These are phyloP conservation scores for Solanum dulcamara DNA, from an alignment of 257 asterid genomes.

Conservation along the genomic window DNA sequence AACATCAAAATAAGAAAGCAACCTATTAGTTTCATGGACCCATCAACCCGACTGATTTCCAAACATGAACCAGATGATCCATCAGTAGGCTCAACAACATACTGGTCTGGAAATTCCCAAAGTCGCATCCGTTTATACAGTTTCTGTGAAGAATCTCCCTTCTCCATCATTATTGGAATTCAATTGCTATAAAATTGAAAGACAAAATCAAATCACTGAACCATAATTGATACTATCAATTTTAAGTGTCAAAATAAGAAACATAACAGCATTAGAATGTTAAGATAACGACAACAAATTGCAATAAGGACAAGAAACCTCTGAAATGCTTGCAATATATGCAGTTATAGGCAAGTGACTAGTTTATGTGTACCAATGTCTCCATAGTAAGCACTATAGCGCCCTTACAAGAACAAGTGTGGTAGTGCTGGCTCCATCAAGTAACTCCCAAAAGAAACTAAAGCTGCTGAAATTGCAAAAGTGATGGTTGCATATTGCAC, in stretches of 20 bases:
- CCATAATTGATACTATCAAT: neutral
- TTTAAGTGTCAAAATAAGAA: neutral
- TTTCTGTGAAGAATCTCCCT: slow-evolving; percentile 54
- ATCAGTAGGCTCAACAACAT: slow-evolving; percentile 72
- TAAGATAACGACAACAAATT: neutral
- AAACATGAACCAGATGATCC: slow-evolving; percentile 67
- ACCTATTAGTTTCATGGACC: slow-evolving; percentile 57
- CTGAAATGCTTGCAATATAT: neutral
- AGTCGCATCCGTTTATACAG: slow-evolving; percentile 66
- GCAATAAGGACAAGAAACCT: neutral
- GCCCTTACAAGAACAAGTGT: neutral
- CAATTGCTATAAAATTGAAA: neutral
- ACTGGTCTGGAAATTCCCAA: slow-evolving; percentile 87
- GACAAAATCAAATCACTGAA: neutral
- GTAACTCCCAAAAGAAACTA: neutral
- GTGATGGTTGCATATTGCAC: neutral
- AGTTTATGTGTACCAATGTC: neutral
- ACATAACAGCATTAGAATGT: neutral
- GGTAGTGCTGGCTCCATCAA: too few species aligned
- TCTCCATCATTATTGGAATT: slow-evolving; percentile 64
- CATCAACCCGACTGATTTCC: slow-evolving; percentile 54
- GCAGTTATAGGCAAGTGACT: neutral
- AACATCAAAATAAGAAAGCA: neutral
- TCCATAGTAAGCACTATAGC: neutral
- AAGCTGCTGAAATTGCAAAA: neutral